Base-by-base conservation (phyloP, 2,329 filamentous ascomycete genomes). In the Trichoderma hamatum region DNA sequence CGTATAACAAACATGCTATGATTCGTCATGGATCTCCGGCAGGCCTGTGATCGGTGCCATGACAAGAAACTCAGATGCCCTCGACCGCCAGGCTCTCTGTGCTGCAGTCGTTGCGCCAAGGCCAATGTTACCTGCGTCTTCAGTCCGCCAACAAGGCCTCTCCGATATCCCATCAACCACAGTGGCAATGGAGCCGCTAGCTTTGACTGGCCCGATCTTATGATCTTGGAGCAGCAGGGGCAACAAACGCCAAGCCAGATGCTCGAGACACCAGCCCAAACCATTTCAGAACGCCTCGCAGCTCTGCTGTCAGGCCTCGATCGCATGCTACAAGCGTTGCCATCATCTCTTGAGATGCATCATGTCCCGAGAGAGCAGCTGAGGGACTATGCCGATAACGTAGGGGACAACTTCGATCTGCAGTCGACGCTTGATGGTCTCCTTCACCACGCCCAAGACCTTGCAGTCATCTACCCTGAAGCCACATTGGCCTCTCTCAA, bases 21-120 rank as follows among this genome's bases (percentile, higher is more conserved):
- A 56, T 34, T 19, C 52, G n/a, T 28, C 54, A 67, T 67, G 54
- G 64, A 67, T 28, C 64, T 62, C 16, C 75, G 80, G 19, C 74
- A 77, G 34, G 79, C 80, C 16, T 83, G 81, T 70, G 81, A 83
- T 73, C 76, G 83, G 51, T 85, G 83, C 51, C 83, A 84, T 70
- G 76, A 78, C 21, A 83, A 85, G 49, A 84, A 85, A 73, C 75
- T 84, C 14, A 78, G 79, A 73, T 85, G 83, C 62, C 80, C 80
- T 5, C 83, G 82, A 65, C 75, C 78, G 32, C 69, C 76, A 0
- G 79, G 79, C 0, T 76, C 76, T 32, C 67, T 74, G 6, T 73
- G 74, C 13, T 85, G 83, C 71, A 76, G 76, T 10, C 79, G 82
- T 34, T 85, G 83, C 70, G 71, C 76, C 26, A 84, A 81, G 71